phyloP scores from a whole-genome alignment of 1,284 basidiomycete genomes.

The Porodaedalea pini region DNA sequence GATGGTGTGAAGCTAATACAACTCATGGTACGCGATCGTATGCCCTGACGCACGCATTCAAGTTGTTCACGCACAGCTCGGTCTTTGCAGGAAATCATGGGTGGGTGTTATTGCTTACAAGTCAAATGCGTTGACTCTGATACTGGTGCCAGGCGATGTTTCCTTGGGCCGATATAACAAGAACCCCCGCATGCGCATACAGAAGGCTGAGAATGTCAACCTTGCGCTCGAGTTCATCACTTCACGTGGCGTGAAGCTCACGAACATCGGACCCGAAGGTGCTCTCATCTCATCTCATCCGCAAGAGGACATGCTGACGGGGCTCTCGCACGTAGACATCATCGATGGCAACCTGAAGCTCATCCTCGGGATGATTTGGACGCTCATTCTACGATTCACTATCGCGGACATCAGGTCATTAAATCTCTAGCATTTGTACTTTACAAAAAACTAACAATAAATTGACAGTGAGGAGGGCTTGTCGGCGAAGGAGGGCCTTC shows the following conservation, averaged over 20 bases:
- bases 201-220: constrained; percentile 98
- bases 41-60: constrained; percentile 4
- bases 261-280: constrained; percentile 97
- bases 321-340: constrained; percentile 61
- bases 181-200: constrained; percentile 86
- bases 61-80: constrained; percentile 9
- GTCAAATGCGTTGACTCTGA: constrained; percentile 10
- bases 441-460: constrained; percentile 20
- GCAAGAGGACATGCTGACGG: not conserved
- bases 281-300: constrained; percentile 13
- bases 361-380: constrained; percentile 99
- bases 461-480: constrained; percentile 86
- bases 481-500: constrained; percentile 92
- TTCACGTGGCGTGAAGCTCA: constrained; percentile 91
- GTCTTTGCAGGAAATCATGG: constrained; percentile 82
- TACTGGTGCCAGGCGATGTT: constrained; percentile 62
- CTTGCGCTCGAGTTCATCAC: constrained; percentile 95
- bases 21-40: constrained; percentile 54
- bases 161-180: constrained; percentile 91
- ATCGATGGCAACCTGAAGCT: constrained; percentile 97
- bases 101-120: constrained; percentile 36
- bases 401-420: constrained; percentile 94
- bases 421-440: not conserved
- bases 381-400: constrained; percentile 92
- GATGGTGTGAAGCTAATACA: constrained; percentile 95